Conservation (phyloP, 257 asterid genomes). For the Gentiana macrophylla region DNA sequence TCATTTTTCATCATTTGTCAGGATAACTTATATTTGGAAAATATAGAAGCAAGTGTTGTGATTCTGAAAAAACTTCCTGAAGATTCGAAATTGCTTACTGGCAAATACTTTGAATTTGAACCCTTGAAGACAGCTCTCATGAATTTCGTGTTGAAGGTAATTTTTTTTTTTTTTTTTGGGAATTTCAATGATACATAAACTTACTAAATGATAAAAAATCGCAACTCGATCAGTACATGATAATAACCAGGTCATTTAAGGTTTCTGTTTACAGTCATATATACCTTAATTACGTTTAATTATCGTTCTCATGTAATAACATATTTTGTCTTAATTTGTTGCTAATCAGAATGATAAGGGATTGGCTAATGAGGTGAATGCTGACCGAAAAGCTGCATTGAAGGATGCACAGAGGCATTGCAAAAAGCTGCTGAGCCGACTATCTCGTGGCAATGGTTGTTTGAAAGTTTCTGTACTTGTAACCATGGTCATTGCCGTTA, state of each 20-base stretch:
- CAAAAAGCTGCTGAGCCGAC: constrained; percentile 12
- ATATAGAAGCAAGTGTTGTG: constrained; percentile 17
- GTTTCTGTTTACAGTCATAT: neutral
- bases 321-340: neutral
- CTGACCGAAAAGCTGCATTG: constrained; percentile 5
- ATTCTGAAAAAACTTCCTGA: constrained; percentile 19
- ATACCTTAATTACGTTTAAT: neutral
- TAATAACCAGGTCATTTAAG: neutral
- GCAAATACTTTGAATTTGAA: constrained; percentile 10
- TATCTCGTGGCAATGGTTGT: constrained; percentile 19
- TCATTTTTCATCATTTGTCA: neutral
- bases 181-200: no score
- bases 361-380: constrained; percentile 9
- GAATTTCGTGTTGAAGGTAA: constrained; percentile 17
- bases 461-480: constrained; percentile 7
- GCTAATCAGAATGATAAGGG: constrained; percentile 17
- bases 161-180: neutral
- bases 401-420: constrained; percentile 21
- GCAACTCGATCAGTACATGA: no score
- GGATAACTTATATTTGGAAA: constrained; percentile 19
- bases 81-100: constrained; percentile 11
- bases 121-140: constrained; percentile 15
- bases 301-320: no score
- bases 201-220: no score
- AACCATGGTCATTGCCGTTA: constrained; percentile 7